Conservation (phyloP, 106 monocot genomes). For the Allium fistulosum region DNA sequence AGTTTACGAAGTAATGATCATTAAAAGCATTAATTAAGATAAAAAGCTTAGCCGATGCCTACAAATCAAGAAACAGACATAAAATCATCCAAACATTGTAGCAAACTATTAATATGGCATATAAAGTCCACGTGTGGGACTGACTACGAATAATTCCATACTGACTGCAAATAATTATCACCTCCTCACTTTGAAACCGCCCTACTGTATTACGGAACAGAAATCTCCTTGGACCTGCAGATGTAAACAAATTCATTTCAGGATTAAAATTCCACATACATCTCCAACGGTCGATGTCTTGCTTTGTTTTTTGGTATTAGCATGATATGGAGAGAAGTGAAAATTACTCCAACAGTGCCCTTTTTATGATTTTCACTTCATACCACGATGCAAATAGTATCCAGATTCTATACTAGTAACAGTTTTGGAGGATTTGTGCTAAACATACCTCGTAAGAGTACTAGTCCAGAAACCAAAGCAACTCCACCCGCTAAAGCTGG, state of each 20-base stretch:
- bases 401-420: neutral
- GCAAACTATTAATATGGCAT: neutral
- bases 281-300: too few relatives aligned
- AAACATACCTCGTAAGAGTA: slow-evolving; percentile 21
- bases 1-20: neutral
- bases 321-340: neutral
- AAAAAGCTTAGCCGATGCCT: neutral
- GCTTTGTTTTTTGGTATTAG: neutral
- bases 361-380: too few relatives aligned
- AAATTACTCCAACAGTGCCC: neutral
- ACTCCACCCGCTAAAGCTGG: slow-evolving; percentile 12
- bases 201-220: slow-evolving; percentile 22
- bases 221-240: slow-evolving; percentile 23
- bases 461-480: slow-evolving; percentile 13
- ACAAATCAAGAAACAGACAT: neutral
- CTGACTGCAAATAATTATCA: neutral
- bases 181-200: slow-evolving; percentile 25
- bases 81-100: neutral
- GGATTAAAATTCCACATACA: too few relatives aligned
- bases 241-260: neutral
- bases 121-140: neutral
- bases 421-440: neutral
- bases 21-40: neutral
- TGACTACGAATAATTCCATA: neutral
- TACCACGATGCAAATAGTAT: too few relatives aligned